These are phyloP conservation scores for Uromyces viciae-fabae DNA, from an alignment of 1,284 basidiomycete genomes.

Conservation along the genomic window DNA sequence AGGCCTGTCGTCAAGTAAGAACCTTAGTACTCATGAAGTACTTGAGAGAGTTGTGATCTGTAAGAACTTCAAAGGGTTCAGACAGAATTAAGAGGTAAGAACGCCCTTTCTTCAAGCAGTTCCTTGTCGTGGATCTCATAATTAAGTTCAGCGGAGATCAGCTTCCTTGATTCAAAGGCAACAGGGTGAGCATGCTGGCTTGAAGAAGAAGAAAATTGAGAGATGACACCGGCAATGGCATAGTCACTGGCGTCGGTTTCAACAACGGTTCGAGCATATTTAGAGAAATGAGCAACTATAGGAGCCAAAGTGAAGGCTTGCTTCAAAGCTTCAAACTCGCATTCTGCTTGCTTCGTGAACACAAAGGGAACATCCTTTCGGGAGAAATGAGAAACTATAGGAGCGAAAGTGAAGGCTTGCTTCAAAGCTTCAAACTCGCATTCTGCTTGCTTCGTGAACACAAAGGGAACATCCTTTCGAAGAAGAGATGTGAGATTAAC, in stretches of 20 bases:
- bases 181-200: not conserved
- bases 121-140: constrained; percentile 5
- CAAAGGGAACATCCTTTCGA: not conserved
- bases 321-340: not conserved
- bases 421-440: not conserved
- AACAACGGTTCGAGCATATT: not conserved
- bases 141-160: not conserved
- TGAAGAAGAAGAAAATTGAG: not conserved
- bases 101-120: not conserved
- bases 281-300: not conserved
- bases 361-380: not conserved
- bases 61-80: not conserved
- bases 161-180: not conserved
- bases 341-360: not conserved
- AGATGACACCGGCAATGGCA: not conserved
- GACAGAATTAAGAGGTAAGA: not conserved
- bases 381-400: not conserved
- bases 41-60: not conserved
- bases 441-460: not conserved
- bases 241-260: not conserved
- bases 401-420: not conserved
- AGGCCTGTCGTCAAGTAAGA: not conserved
- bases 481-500: not conserved
- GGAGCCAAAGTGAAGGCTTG: not conserved
- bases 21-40: not conserved